These are phyloP conservation scores for Ophiostoma piceae DNA, from an alignment of 2,329 filamentous ascomycete species.

Conservation along the genomic window DNA sequence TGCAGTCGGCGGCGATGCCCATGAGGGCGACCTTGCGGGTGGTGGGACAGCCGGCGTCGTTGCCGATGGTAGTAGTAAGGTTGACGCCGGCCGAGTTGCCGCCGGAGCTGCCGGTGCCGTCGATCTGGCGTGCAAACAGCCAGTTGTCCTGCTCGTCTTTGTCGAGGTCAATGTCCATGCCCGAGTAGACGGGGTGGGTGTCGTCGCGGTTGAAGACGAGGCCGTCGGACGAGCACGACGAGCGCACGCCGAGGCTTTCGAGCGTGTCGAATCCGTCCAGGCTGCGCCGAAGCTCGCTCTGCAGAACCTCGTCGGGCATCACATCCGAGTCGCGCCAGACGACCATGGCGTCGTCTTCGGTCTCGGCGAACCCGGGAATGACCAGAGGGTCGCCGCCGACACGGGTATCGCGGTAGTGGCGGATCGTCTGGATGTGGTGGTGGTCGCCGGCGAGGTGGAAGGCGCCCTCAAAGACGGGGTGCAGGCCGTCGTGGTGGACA, in stretches of 20 bases:
- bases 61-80: slow-evolving; percentile 71
- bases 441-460: slow-evolving; percentile 77
- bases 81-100: slow-evolving; percentile 72
- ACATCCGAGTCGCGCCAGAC: slow-evolving; percentile 91
- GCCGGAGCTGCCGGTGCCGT: slow-evolving; percentile 51
- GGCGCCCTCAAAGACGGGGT: slow-evolving; percentile 83
- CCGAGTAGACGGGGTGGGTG: slow-evolving; percentile 61
- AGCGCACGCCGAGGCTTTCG: slow-evolving; percentile 2
- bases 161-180: slow-evolving; percentile 40
- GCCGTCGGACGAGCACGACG: slow-evolving; percentile 65
- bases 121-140: slow-evolving; percentile 72
- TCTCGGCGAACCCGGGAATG: slow-evolving; percentile 38
- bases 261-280: neutral
- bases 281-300: slow-evolving; percentile 59
- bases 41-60: slow-evolving; percentile 74
- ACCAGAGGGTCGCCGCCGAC: slow-evolving; percentile 64
- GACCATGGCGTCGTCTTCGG: slow-evolving; percentile 68
- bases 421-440: slow-evolving; percentile 76
- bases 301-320: slow-evolving; percentile 37
- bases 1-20: slow-evolving; percentile 89
- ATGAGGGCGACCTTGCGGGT: slow-evolving; percentile 90
- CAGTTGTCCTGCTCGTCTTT: slow-evolving; percentile 30
- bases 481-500: slow-evolving; percentile 66
- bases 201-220: slow-evolving; percentile 72
- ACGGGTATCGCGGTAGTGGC: slow-evolving; percentile 67